Percentiles rank a stretch among this genome's conserved stretches.
These are phyloP conservation scores for Oemleria cerasiformis DNA, from an alignment of 306 rosid genomes.

Conservation along the genomic window DNA sequence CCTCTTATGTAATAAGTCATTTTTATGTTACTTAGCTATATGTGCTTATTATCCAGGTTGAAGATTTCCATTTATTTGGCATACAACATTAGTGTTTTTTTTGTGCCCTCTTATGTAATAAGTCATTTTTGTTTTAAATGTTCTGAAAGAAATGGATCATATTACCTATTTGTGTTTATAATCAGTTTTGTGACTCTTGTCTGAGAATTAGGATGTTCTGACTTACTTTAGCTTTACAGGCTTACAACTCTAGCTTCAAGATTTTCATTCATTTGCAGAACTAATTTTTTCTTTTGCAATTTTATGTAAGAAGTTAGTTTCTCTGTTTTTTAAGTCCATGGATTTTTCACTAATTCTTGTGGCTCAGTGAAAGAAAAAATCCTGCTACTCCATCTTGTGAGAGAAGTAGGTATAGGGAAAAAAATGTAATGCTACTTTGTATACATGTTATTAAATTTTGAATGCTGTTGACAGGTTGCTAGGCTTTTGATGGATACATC, in stretches of 20 bases:
- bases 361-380: no score
- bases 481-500: constrained; percentile 94
- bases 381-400: not conserved
- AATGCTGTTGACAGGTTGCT: constrained; percentile 66
- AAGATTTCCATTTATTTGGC: not conserved
- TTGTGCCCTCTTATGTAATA: not conserved
- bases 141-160: not conserved
- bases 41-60: not conserved
- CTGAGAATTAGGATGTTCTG: constrained; percentile 5
- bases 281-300: not conserved
- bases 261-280: not conserved
- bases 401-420: constrained; percentile 8
- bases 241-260: not conserved
- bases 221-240: not conserved
- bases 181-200: not conserved
- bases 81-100: not conserved
- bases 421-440: not conserved
- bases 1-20: not conserved
- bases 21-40: constrained; percentile 1
- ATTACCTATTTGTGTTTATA: not conserved
- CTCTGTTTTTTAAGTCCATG: not conserved
- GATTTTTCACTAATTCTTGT: not conserved
- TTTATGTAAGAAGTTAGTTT: not conserved
- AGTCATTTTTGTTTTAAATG: not conserved
- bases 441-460: not conserved